phyloP scores from a whole-genome alignment of 202 grass and related monocot species.

The Miscanthus sacchariflorus region DNA sequence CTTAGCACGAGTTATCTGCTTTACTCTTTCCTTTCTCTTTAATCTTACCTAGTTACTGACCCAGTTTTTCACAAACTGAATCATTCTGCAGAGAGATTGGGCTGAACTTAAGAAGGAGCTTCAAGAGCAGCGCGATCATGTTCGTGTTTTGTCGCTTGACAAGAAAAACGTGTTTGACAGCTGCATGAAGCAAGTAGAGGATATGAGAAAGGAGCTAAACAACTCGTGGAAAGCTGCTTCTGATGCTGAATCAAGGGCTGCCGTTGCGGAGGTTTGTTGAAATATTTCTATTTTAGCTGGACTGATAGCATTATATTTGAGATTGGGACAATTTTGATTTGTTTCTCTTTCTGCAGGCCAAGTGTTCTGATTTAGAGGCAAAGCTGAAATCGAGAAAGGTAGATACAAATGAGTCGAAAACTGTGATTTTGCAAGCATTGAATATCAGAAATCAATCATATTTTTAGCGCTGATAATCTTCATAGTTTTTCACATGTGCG shows the following conservation, averaged over 20 bases:
- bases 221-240: slow-evolving; percentile 73
- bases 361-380: slow-evolving; percentile 75
- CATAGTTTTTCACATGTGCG: slow-evolving; percentile 11
- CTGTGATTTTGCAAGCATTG: slow-evolving; percentile 10
- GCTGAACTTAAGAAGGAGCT: slow-evolving; percentile 93
- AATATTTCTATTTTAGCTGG: slow-evolving; percentile 22
- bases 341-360: slow-evolving; percentile 56
- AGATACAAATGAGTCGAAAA: slow-evolving; percentile 23
- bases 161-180: slow-evolving; percentile 74
- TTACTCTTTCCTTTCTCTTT: slow-evolving; percentile 1
- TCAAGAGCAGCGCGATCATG: slow-evolving; percentile 91
- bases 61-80: slow-evolving; percentile 20
- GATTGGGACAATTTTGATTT: slow-evolving; percentile 22
- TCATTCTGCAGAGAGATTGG: slow-evolving; percentile 82
- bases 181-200: slow-evolving; percentile 81
- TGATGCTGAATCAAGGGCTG: slow-evolving; percentile 86
- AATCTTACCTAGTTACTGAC: not conserved
- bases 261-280: slow-evolving; percentile 74
- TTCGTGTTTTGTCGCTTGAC: slow-evolving; percentile 75
- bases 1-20: not conserved
- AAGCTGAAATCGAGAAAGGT: slow-evolving; percentile 80
- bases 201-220: slow-evolving; percentile 93
- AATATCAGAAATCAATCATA: not conserved
- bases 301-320: not conserved
- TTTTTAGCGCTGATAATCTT: slow-evolving; percentile 25